Conservation (phyloP, 768 basidiomycete genomes). For the Boletus sensibilis region DNA sequence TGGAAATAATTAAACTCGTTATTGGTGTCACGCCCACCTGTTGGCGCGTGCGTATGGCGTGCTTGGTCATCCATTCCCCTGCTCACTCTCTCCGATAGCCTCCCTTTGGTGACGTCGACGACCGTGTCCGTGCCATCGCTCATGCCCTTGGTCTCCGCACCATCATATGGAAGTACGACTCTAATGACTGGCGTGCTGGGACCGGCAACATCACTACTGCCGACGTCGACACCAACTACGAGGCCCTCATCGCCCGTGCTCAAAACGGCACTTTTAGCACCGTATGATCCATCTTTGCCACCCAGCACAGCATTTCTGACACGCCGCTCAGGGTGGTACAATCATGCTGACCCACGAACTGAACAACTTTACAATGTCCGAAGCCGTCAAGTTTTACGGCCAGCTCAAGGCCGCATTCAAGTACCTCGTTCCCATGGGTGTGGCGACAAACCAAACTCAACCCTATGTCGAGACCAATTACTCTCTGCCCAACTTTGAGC, state of each 20-base stretch:
- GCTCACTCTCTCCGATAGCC: conserved; percentile 38
- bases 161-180: conserved; percentile 71
- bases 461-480: conserved; percentile 52
- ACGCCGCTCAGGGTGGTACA: conserved; percentile 39
- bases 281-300: conserved; percentile 25
- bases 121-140: conserved; percentile 72
- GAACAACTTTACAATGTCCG: conserved; percentile 60
- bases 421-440: conserved; percentile 52
- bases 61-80: background rate
- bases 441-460: conserved; percentile 48
- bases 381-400: conserved; percentile 52
- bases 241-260: conserved; percentile 48
- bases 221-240: conserved; percentile 53
- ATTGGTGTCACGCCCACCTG: conserved; percentile 57
- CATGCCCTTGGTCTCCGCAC: conserved; percentile 65
- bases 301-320: background rate
- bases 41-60: conserved; percentile 47
- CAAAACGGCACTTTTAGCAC: conserved; percentile 40
- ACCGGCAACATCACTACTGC: conserved; percentile 43
- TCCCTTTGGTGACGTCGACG: conserved; percentile 69
- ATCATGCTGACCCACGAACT: conserved; percentile 60
- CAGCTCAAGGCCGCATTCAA: conserved; percentile 45
- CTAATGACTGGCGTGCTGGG: conserved; percentile 71
- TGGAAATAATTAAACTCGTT: conserved; percentile 54
- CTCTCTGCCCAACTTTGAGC: conserved; percentile 41